Evolutionary conservation across 2,329 filamentous ascomycete genomes (phyloP), one percentile per base, ranked within the genome.

Genomic region (Aureobasidium namibiae): DNA sequence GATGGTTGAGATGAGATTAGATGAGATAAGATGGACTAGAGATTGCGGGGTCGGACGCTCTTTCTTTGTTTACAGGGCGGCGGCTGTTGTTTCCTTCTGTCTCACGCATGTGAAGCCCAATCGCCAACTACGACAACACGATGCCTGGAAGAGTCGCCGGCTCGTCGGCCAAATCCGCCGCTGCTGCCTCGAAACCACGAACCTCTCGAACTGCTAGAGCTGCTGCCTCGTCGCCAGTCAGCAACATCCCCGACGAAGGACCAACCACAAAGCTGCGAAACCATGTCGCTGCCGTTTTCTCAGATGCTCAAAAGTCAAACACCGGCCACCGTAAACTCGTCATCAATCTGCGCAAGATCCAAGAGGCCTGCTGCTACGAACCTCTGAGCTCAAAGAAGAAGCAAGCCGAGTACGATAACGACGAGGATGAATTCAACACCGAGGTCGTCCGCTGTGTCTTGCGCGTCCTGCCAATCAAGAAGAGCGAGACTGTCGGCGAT

Each of bases 261-360:
- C 82, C 84, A 56, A 79, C 84, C 48, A 90, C 83, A 60, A 82
- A 81, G 16, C 76, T 96, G 65, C 88, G 92, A 67, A 81, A 80
- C 36, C 87, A 89, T 69, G 80, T 96, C 56, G 88, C 86, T 69
- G 69, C 72, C 31, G 70, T 79, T 18, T 81, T 81, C 63, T 67
- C 69, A 41, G 91, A 80, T 63, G 75, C 92, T 34, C 94, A 99
- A 73, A 86, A 87, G 66, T 95, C 89, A 1, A 95, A 89, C 0
- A 90, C 92, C 1, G 89, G 89, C 1, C 94, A 99, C 71, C 81
- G 92, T 61, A 97, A 97, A 70, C 81, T 96, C 0, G 87, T 88
- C 4, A 88, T 96, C 61, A 91, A 86, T 52, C 76, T 99, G 62
- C 85, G 92, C 63, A 96, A 96, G 74, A 82, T 96, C 44, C 92